Evolutionary conservation across 176 grass and related monocot species (phyloP).

Genomic region (Bolboschoenus planiculmis): DNA sequence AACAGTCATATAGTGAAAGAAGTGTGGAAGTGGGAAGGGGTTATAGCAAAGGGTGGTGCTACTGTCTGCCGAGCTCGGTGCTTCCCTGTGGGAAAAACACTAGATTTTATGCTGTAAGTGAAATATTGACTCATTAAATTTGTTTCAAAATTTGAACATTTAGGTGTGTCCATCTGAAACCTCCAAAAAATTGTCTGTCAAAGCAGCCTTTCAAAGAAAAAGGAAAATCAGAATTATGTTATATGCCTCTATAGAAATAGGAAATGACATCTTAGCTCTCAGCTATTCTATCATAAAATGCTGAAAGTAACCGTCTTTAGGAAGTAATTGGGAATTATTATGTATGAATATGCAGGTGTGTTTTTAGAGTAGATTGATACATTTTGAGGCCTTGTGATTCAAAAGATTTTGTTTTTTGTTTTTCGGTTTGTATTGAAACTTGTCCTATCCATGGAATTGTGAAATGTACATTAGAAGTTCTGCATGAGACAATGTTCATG

Average conservation of each 20-base stretch:
- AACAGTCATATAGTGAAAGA: constrained; percentile 31
- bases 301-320: background rate
- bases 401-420: background rate
- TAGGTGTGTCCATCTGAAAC: background rate
- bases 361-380: background rate
- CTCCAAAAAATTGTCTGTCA: background rate
- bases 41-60: constrained; percentile 83
- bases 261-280: background rate
- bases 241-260: background rate
- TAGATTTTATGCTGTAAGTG: constrained; percentile 99
- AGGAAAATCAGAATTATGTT: background rate
- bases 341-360: background rate
- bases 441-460: background rate
- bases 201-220: background rate
- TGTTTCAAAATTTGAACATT: background rate
- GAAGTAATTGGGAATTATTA: background rate
- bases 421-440: background rate
- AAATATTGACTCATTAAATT: background rate
- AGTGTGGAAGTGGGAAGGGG: constrained; percentile 95
- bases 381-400: background rate
- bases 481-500: background rate
- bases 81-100: constrained; percentile 87
- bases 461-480: background rate
- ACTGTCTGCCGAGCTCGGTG: constrained; percentile 78
- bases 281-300: background rate